A percentile compares a stretch with the other conserved stretches of the same genome.
phyloP scores from a whole-genome alignment of 1,139 yeast genomes.

The Scheffersomyces stambukii region DNA sequence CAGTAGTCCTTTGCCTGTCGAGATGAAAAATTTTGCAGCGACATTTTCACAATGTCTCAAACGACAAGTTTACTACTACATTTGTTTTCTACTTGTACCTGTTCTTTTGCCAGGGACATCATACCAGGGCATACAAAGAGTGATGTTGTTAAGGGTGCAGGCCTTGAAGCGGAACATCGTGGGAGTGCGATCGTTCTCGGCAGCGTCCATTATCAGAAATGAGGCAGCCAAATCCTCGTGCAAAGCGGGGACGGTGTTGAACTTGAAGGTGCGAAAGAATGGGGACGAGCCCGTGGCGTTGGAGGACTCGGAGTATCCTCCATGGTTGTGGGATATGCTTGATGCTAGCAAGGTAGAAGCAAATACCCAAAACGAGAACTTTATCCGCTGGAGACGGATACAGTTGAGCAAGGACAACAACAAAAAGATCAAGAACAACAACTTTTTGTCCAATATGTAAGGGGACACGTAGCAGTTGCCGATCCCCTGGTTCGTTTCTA shows the following conservation, averaged over 20 bases:
- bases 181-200: constrained; percentile 4
- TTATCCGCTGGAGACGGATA: constrained; percentile 65
- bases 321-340: constrained; percentile 89
- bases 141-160: no score
- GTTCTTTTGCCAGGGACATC: constrained; percentile 2
- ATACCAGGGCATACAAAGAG: constrained; percentile 1
- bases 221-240: constrained; percentile 35
- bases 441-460: constrained; percentile 59
- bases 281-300: constrained; percentile 90
- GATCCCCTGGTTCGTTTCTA: constrained; percentile 3
- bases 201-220: constrained; percentile 3
- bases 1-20: background rate
- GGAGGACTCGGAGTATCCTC: constrained; percentile 86
- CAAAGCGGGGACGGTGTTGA: constrained; percentile 75
- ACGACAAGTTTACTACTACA: no score
- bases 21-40: background rate
- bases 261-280: constrained; percentile 69
- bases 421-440: constrained; percentile 68
- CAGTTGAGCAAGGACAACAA: constrained; percentile 65
- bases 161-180: no score
- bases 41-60: no score
- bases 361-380: constrained; percentile 52
- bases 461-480: no score
- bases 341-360: constrained; percentile 56
- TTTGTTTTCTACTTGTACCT: constrained; percentile 5